A percentile compares a stretch with the other conserved stretches of the same genome.
phyloP scores from a whole-genome alignment of 176 grass and related monocot genomes.

The Oryza longistaminata region DNA sequence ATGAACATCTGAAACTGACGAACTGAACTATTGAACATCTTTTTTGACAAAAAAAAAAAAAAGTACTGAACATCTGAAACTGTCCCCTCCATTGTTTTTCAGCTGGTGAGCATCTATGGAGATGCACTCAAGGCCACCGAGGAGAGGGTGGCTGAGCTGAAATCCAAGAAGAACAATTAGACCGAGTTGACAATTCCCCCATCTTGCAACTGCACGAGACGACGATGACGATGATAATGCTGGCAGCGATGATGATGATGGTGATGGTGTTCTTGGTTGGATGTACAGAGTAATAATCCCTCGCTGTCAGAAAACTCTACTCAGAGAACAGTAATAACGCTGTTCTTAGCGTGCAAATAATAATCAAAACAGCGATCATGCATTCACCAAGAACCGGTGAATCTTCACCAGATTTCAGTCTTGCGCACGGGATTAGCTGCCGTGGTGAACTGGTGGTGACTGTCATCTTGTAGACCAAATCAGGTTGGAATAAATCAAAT shows the following conservation, averaged over 20 bases:
- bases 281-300: constrained; percentile 40
- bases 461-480: neutral
- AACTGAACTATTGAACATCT: neutral
- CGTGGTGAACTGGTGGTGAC: neutral
- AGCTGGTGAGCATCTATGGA: constrained; percentile 84
- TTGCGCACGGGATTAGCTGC: neutral
- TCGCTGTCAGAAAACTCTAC: neutral
- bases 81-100: constrained; percentile 18
- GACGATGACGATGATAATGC: constrained; percentile 22
- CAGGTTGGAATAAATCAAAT: neutral
- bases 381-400: constrained; percentile 19
- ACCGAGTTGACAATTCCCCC: neutral
- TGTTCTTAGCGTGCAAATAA: constrained; percentile 5
- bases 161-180: constrained; percentile 50
- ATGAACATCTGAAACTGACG: no score
- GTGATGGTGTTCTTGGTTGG: neutral
- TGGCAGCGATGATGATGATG: neutral
- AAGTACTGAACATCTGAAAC: neutral
- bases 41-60: no score
- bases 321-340: neutral
- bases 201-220: neutral
- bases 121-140: constrained; percentile 76
- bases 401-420: neutral
- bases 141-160: constrained; percentile 65
- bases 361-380: neutral